Conservation (phyloP, 306 rosid species). For the Cucurbita argyrosperma region DNA sequence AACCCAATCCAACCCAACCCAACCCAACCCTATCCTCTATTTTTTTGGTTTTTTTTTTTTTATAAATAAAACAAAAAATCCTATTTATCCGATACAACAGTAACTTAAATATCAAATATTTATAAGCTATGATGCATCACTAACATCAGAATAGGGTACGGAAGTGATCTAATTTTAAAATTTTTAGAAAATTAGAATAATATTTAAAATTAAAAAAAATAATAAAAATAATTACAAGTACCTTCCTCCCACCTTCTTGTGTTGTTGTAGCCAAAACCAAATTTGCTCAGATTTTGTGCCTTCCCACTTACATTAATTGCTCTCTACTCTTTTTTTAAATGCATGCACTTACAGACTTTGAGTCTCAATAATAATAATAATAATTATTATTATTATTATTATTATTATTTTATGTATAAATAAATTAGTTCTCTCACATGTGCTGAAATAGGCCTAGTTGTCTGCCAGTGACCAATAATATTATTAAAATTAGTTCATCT, state of each 20-base stretch:
- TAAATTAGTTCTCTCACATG: background rate
- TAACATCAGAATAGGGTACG: no score
- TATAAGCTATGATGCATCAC: no score
- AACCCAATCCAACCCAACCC: no score
- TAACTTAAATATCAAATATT: no score
- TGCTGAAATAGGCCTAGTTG: background rate
- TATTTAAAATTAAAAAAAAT: background rate
- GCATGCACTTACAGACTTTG: background rate
- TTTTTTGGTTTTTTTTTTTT: no score
- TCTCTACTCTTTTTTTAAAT: background rate
- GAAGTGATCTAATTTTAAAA: no score
- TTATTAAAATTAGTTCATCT: background rate
- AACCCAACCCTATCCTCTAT: no score
- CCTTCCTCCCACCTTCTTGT: constrained; percentile 1
- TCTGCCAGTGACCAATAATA: background rate
- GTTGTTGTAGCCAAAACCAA: background rate
- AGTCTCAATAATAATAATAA: background rate
- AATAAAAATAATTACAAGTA: background rate
- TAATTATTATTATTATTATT: no score
- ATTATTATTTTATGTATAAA: background rate
- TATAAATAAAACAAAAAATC: no score
- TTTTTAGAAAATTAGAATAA: no score
- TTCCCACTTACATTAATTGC: constrained; percentile 3
- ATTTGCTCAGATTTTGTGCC: background rate
- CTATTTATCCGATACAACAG: no score